Evolutionary conservation across 371 early-diverging fungal genomes (phyloP).

Genomic region (Zychaea mexicana): DNA sequence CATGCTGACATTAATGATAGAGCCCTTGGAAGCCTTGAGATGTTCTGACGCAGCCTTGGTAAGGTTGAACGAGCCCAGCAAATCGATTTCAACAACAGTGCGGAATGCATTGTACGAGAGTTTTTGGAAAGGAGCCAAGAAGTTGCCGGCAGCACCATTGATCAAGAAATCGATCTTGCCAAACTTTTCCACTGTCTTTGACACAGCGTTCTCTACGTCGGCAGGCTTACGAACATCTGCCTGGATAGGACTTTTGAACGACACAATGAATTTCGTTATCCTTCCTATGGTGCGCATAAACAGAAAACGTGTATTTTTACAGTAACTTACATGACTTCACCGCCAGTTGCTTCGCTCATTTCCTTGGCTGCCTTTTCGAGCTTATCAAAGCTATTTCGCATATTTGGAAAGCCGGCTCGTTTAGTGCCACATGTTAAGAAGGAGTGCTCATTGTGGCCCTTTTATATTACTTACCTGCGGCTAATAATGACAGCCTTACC

Average conservation of each 20-base stretch:
- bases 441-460: no score
- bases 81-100: constrained; percentile 60
- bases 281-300: no score
- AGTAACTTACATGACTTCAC: constrained; percentile 43
- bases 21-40: constrained; percentile 70
- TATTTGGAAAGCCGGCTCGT: background rate
- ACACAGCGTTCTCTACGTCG: constrained; percentile 65
- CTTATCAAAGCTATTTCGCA: constrained; percentile 41
- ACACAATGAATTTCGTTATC: no score
- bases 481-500: constrained; percentile 71
- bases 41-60: constrained; percentile 75
- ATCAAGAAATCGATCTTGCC: constrained; percentile 73
- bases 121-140: constrained; percentile 67
- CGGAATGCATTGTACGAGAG: constrained; percentile 79
- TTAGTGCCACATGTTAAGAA: no score
- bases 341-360: constrained; percentile 62
- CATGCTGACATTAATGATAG: constrained; percentile 69
- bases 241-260: constrained; percentile 39
- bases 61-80: constrained; percentile 70
- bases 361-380: constrained; percentile 73
- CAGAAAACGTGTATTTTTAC: background rate
- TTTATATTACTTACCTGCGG: constrained; percentile 45
- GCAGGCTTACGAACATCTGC: constrained; percentile 70
- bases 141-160: constrained; percentile 80
- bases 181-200: constrained; percentile 61